Conservation (phyloP, 75 land plant genomes). For the Azolla pinnata region DNA sequence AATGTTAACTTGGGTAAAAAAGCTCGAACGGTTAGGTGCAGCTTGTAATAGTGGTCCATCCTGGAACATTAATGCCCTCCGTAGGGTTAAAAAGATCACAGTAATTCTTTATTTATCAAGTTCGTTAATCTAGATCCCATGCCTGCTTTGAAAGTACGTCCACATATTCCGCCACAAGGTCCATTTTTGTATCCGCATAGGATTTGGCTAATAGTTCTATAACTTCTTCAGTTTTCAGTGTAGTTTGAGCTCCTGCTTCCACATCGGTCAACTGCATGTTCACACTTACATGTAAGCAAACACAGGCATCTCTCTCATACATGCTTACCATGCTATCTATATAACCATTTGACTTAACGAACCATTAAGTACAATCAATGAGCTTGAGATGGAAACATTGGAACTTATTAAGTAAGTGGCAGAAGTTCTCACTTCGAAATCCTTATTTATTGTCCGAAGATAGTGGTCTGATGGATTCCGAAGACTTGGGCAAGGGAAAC, state of each 20-base stretch:
- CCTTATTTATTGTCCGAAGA: constrained; percentile 52
- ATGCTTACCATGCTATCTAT: not conserved
- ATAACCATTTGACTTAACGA: not conserved
- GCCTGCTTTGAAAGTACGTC: constrained; percentile 20
- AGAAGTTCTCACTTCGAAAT: constrained; percentile 52
- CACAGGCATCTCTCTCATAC: not conserved
- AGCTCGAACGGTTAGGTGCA: constrained; percentile 48
- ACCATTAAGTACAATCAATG: not conserved
- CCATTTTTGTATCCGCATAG: constrained; percentile 16
- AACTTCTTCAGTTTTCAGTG: constrained; percentile 19
- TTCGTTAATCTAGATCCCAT: constrained; percentile 33
- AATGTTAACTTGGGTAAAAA: constrained; percentile 39
- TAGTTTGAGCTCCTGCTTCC: constrained; percentile 17
- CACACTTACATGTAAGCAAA: not conserved
- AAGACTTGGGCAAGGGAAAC: constrained; percentile 62
- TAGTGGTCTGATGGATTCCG: constrained; percentile 75
- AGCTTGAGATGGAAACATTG: too few species aligned
- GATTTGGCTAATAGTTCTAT: constrained; percentile 18
- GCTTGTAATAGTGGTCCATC: too few species aligned
- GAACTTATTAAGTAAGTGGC: constrained; percentile 7
- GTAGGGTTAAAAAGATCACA: constrained; percentile 2
- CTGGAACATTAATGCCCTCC: too few species aligned
- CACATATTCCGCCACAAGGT: constrained; percentile 12
- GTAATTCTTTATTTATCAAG: not conserved
- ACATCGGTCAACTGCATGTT: constrained; percentile 9